Conservation (phyloP, 805 yeast species). For the Candida lessepsii region DNA sequence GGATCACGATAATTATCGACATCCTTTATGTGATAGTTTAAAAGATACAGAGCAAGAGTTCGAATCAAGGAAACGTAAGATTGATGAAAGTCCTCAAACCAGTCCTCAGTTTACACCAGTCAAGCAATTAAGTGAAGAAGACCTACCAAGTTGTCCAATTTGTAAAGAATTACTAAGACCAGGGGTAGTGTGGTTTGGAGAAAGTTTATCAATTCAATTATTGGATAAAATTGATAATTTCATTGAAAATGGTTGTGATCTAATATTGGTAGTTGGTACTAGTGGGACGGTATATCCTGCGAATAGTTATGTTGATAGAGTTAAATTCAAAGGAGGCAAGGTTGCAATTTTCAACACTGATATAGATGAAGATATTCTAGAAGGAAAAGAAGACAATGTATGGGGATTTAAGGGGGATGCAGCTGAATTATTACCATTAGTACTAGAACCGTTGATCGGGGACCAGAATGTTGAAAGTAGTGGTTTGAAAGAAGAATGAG, state of each 20-base stretch:
- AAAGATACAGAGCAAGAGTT: slow-evolving; percentile 39
- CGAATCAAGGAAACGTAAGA: slow-evolving; percentile 14
- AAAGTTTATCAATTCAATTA: slow-evolving; percentile 63
- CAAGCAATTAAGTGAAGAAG: slow-evolving; percentile 45
- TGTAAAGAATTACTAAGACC: slow-evolving; percentile 75
- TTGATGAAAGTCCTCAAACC: slow-evolving; percentile 11
- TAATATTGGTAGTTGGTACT: slow-evolving; percentile 82
- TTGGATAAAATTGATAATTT: slow-evolving; percentile 72
- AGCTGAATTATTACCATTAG: slow-evolving; percentile 63
- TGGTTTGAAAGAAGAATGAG: no score
- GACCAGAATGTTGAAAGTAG: slow-evolving; percentile 6
- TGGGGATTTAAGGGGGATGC: slow-evolving; percentile 87
- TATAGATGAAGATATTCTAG: slow-evolving; percentile 44
- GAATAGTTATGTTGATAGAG: slow-evolving; percentile 82
- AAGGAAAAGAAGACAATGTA: slow-evolving; percentile 40
- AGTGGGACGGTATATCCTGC: slow-evolving; percentile 90
- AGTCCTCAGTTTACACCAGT: slow-evolving; percentile 48
- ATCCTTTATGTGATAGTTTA: slow-evolving; percentile 61
- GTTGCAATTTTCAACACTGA: slow-evolving; percentile 84
- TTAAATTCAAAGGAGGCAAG: slow-evolving; percentile 68
- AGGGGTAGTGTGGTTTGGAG: slow-evolving; percentile 96
- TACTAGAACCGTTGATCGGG: slow-evolving; percentile 51
- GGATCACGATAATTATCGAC: slow-evolving; percentile 49
- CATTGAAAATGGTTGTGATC: slow-evolving; percentile 58
- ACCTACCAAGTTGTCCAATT: slow-evolving; percentile 74